Evolutionary conservation across 257 asterid genomes (phyloP).

Genomic region (Henckelia pumila): DNA sequence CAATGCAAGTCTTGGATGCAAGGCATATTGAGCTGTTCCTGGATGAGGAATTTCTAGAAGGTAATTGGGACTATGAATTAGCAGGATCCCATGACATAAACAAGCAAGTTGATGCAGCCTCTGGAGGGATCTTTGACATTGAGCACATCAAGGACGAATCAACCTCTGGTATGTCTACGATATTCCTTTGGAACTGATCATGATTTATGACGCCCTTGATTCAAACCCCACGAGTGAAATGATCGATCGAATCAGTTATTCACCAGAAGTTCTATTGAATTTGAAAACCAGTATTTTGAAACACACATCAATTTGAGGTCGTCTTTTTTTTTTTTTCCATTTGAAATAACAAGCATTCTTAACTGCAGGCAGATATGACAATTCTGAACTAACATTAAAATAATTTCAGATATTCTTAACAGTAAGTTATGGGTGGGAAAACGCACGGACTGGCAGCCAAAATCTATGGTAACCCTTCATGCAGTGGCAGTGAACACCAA

Average conservation of each 20-base stretch:
- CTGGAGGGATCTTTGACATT: conserved; percentile 78
- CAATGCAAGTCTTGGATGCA: conserved; percentile 93
- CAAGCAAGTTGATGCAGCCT: conserved; percentile 63
- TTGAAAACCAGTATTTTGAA: background rate
- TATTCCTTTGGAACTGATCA: background rate
- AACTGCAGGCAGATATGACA: conserved; percentile 7
- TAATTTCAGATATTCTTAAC: conserved; percentile 60
- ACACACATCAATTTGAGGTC: background rate
- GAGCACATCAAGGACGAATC: conserved; percentile 68
- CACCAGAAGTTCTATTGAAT: background rate
- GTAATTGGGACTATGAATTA: conserved; percentile 73
- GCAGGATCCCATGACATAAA: conserved; percentile 58
- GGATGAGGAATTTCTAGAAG: conserved; percentile 55
- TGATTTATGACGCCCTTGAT: background rate
- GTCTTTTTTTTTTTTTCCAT: background rate
- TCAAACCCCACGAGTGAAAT: background rate
- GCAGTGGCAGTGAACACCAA: conserved; percentile 88
- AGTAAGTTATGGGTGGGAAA: conserved; percentile 79
- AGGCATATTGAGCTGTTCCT: conserved; percentile 89
- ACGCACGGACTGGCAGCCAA: conserved; percentile 81
- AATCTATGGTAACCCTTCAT: conserved; percentile 65
- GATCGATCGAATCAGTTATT: background rate
- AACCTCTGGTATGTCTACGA: conserved; percentile 51
- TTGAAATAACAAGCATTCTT: background rate
- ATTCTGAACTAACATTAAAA: conserved; percentile 14